Evolutionary conservation across 495 filamentous ascomycete genomes (phyloP), one percentile per base, ranked within the genome.

Genomic region (Thermochaetoides thermophila): DNA sequence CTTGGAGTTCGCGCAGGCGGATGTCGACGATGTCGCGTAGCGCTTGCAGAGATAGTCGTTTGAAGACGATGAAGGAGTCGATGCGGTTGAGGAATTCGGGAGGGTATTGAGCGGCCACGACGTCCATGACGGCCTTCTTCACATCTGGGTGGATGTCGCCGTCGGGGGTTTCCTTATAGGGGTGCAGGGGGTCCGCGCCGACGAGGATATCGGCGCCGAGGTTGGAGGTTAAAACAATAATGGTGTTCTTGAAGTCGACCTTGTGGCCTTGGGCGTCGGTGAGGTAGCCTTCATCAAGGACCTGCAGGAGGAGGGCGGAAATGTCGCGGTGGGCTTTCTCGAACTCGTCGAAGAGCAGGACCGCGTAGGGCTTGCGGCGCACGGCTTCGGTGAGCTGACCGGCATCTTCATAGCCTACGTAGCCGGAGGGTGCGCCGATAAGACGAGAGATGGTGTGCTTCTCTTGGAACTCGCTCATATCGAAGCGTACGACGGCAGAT

Each of bases 381-480:
- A 97, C 84, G 13, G 89, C 89, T 52, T 97, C 89, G 1, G 89
- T 96, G 5, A 97, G 69, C 53, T 97, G 89, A 6, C 89, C 89
- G 13, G 87, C 84, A 53, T 97, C 89, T 23, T 97, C 89, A 50
- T 97, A 97, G 7, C 89, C 89, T 14, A 97, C 76, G 56, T 94
- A 95, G 10, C 87, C 87, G 10, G 87, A 85, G 0, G 87, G 89
- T 12, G 79, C 76, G 20, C 89, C 89, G 49, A 97, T 94, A 19
- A 96, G 66, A 29, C 89, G 72, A 21, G 81, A 89, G 35, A 97
- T 76, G 1, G 87, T 96, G 52, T 96, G 87, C 52, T 92, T 94
- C 49, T 97, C 89, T 46, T 91, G 83, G 57, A 95, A 97, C 44
- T 97, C 89, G 53, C 74, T 81, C 87, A 95, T 97, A 56, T 97